phyloP scores from a whole-genome alignment of 2,329 filamentous ascomycete genomes.

The Stachybotrys chlorohalonatus region DNA sequence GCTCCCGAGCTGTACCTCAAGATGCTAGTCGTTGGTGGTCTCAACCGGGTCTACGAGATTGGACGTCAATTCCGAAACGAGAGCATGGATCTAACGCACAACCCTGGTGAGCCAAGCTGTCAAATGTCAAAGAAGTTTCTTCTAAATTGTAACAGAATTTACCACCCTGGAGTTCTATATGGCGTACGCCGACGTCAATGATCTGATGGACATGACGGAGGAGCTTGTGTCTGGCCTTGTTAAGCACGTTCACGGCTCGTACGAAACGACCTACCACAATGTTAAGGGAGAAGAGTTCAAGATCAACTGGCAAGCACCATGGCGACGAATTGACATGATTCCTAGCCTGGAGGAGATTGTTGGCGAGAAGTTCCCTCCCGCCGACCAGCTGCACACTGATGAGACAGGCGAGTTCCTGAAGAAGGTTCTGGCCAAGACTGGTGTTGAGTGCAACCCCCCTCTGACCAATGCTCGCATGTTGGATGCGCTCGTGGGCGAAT shows the following conservation, averaged over 20 bases:
- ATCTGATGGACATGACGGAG: slow-evolving; percentile 74
- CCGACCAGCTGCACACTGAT: slow-evolving; percentile 78
- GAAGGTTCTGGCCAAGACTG: slow-evolving; percentile 76
- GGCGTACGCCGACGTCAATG: slow-evolving; percentile 86
- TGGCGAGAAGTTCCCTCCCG: slow-evolving; percentile 88
- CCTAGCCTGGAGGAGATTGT: slow-evolving; percentile 70
- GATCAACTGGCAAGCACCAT: slow-evolving; percentile 94
- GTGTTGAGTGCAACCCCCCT: slow-evolving; percentile 81
- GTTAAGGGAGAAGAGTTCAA: slow-evolving; percentile 78
- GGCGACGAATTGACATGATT: slow-evolving; percentile 94
- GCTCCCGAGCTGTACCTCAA: slow-evolving; percentile 96
- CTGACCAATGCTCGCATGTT: slow-evolving; percentile 93
- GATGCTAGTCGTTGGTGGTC: slow-evolving; percentile 87
- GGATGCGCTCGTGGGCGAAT: slow-evolving; percentile 88
- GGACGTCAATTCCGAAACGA: slow-evolving; percentile 95
- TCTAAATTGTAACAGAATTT: slow-evolving; percentile 56
- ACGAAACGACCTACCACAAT: slow-evolving; percentile 78
- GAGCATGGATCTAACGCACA: slow-evolving; percentile 67
- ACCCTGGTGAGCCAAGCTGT: slow-evolving; percentile 38
- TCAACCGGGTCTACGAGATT: slow-evolving; percentile 92
- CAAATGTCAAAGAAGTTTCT: not conserved
- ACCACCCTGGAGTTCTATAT: slow-evolving; percentile 97
- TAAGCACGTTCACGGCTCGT: slow-evolving; percentile 77
- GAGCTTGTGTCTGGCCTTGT: slow-evolving; percentile 86
- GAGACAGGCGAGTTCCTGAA: slow-evolving; percentile 87